Percentiles rank a stretch among this genome's conserved stretches.
These are phyloP conservation scores for Verticillium klebahnii DNA, from an alignment of 2,329 filamentous ascomycete species.

Conservation along the genomic window DNA sequence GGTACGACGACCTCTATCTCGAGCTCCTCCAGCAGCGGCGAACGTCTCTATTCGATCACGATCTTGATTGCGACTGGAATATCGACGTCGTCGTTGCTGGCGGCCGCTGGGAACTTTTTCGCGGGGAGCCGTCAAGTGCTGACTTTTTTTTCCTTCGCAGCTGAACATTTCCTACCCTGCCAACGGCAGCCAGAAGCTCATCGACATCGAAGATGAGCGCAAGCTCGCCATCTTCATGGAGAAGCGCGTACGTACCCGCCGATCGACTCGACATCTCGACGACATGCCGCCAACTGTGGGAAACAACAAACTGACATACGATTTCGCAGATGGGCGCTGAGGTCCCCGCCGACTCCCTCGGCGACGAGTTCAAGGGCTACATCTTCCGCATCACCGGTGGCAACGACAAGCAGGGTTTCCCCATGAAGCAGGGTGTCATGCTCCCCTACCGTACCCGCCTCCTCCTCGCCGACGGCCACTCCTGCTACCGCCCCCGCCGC, in stretches of 20 bases:
- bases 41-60: neutral
- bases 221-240: conserved; percentile 99
- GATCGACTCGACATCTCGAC: conserved; percentile 9
- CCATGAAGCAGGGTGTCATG: conserved; percentile 99
- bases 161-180: conserved; percentile 81
- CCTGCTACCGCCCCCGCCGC: conserved; percentile 98
- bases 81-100: neutral
- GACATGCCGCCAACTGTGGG: conserved; percentile 13
- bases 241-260: conserved; percentile 67
- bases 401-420: conserved; percentile 99
- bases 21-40: neutral
- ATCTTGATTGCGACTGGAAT: neutral
- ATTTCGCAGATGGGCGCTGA: conserved; percentile 72
- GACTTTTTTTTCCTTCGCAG: conserved; percentile 29
- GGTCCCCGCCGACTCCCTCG: conserved; percentile 89
- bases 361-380: conserved; percentile 99
- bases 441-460: conserved; percentile 97
- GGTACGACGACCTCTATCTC: conserved; percentile 24
- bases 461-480: conserved; percentile 93
- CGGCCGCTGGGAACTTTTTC: neutral
- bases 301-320: conserved; percentile 26
- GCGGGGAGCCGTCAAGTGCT: conserved; percentile 19
- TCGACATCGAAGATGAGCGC: conserved; percentile 99
- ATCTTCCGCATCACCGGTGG: conserved; percentile 99
- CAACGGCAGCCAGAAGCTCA: conserved; percentile 99